Conservation (phyloP, 179 eudicot genomes). For the Silene coronaria region DNA sequence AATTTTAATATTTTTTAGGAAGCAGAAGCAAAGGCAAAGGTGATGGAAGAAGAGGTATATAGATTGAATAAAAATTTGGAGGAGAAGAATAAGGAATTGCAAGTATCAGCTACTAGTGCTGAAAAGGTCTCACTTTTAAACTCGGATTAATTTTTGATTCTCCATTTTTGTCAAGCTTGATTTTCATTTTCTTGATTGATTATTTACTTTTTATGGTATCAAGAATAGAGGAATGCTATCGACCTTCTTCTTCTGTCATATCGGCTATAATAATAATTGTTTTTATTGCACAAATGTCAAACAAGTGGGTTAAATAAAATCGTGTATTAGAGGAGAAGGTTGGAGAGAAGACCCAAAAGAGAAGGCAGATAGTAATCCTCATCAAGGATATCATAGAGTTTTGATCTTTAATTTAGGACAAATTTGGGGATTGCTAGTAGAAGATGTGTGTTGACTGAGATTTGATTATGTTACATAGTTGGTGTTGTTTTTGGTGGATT, state of each 20-base stretch:
- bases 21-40: constrained; percentile 72
- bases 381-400: constrained; percentile 13
- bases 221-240: no score
- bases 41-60: constrained; percentile 60
- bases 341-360: no score
- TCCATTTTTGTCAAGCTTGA: constrained; percentile 20
- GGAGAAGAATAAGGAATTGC: constrained; percentile 62
- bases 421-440: constrained; percentile 12
- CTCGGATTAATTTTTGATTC: neutral
- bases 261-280: no score
- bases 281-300: no score
- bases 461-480: constrained; percentile 5
- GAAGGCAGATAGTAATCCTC: no score
- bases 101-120: constrained; percentile 54
- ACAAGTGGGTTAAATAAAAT: no score
- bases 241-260: no score
- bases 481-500: constrained; percentile 12
- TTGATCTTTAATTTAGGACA: constrained; percentile 15
- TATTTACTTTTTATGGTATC: neutral
- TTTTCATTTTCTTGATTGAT: constrained; percentile 6
- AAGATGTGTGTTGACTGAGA: constrained; percentile 16
- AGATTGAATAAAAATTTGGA: constrained; percentile 67
- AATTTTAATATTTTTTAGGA: constrained; percentile 34
- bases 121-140: constrained; percentile 52
- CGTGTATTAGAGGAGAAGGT: no score